Conservation (phyloP, 2,329 filamentous ascomycete genomes). For the Scytalidium sp. region DNA sequence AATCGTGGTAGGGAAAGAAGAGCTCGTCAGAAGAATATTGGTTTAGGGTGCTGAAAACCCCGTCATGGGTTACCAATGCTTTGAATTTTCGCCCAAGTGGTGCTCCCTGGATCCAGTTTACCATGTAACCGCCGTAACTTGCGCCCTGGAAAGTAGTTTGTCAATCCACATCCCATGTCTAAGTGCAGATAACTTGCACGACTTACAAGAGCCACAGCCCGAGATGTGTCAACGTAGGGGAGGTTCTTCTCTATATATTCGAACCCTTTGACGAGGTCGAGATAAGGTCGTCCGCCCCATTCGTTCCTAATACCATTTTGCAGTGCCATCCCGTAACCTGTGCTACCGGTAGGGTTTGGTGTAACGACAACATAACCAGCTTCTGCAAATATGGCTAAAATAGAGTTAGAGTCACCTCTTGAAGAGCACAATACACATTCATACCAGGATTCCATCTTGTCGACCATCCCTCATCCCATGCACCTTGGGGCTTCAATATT, state of each 20-base stretch:
- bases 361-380: constrained; percentile 81
- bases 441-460: constrained; percentile 75
- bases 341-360: constrained; percentile 81
- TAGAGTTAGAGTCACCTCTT: not conserved
- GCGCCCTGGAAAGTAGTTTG: constrained; percentile 46
- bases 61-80: constrained; percentile 84
- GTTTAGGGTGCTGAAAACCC: constrained; percentile 71
- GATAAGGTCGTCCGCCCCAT: constrained; percentile 84
- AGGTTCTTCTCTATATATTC: constrained; percentile 68
- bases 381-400: constrained; percentile 71
- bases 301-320: constrained; percentile 73
- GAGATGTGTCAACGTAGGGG: constrained; percentile 63
- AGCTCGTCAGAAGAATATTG: constrained; percentile 65
- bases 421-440: not conserved
- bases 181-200: not conserved
- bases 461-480: constrained; percentile 39
- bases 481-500: constrained; percentile 23
- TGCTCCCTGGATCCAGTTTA: constrained; percentile 91
- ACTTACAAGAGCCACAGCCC: constrained; percentile 60
- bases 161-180: not conserved
- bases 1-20: constrained; percentile 67
- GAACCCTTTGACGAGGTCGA: constrained; percentile 76
- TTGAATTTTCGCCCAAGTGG: constrained; percentile 80
- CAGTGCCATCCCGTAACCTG: constrained; percentile 76
- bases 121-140: constrained; percentile 74